phyloP scores from a whole-genome alignment of 257 asterid genomes.

The Eustoma russellianum region DNA sequence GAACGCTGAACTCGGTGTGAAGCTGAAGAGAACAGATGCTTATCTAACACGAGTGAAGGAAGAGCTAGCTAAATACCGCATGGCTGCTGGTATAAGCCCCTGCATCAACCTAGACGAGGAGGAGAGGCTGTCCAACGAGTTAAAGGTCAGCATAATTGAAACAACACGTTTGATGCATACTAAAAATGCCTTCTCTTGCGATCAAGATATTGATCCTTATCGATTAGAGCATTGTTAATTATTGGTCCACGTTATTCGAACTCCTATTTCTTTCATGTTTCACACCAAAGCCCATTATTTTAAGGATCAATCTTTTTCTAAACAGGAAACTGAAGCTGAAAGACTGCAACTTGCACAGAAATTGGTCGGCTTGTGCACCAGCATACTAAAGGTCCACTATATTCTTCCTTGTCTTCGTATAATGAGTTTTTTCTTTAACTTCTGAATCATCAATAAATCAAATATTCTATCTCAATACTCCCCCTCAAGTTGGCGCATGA shows the following conservation, averaged over 20 bases:
- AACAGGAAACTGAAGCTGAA: conserved; percentile 86
- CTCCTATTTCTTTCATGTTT: too few species aligned
- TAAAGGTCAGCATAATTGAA: conserved; percentile 42
- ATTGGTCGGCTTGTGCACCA: conserved; percentile 69
- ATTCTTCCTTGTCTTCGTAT: too few species aligned
- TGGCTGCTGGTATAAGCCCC: conserved; percentile 63
- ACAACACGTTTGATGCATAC: background rate
- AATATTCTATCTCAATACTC: too few species aligned
- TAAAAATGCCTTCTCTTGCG: background rate
- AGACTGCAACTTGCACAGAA: conserved; percentile 82
- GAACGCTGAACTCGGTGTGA: conserved; percentile 69
- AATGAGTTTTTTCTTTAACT: too few species aligned
- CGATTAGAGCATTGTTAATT: too few species aligned
- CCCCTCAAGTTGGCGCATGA: too few species aligned
- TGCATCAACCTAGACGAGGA: conserved; percentile 67
- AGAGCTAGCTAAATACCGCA: conserved; percentile 74
- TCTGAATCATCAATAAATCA: too few species aligned
- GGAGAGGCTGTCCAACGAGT: conserved; percentile 43
- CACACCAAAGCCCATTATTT: background rate
- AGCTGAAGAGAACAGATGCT: conserved; percentile 57
- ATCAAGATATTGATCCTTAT: background rate
- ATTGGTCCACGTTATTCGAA: too few species aligned
- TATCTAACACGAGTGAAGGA: conserved; percentile 68
- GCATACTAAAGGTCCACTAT: conserved; percentile 57
- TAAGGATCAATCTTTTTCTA: conserved; percentile 7